Evolutionary conservation across 1,284 basidiomycete species (phyloP).

Genomic region (Papiliotrema terrestris): DNA sequence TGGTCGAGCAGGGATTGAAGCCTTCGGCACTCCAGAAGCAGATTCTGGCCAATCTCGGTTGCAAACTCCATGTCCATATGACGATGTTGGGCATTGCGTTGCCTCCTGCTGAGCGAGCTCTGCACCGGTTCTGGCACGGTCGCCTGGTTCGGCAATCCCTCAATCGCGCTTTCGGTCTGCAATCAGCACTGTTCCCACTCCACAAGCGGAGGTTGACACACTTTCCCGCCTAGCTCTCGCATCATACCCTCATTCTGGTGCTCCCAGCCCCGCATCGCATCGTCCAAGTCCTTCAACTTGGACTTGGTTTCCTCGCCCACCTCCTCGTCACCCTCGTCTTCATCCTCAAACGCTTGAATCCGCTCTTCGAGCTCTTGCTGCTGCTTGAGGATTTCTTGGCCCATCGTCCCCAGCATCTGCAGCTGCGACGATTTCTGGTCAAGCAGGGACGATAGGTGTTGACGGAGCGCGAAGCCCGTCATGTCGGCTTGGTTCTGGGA

Average conservation of each 20-base stretch:
- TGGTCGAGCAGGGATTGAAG: constrained; percentile 82
- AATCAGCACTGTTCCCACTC: background rate
- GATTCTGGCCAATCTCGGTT: constrained; percentile 87
- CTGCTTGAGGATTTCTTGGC: constrained; percentile 84
- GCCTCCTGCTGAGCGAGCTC: constrained; percentile 42
- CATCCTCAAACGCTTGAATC: constrained; percentile 68
- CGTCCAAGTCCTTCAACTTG: constrained; percentile 70
- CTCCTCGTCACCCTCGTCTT: constrained; percentile 55
- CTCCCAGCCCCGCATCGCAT: constrained; percentile 76
- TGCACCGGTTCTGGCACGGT: constrained; percentile 26
- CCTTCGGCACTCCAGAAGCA: constrained; percentile 81
- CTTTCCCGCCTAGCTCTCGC: constrained; percentile 64
- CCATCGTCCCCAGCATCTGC: constrained; percentile 80
- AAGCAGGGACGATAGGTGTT: constrained; percentile 69
- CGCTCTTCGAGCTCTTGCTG: constrained; percentile 85
- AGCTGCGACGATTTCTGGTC: constrained; percentile 86
- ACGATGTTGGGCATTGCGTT: constrained; percentile 50
- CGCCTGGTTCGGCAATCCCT: constrained; percentile 7
- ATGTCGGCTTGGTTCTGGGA: constrained; percentile 9
- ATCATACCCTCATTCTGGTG: constrained; percentile 75
- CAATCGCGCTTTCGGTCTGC: constrained; percentile 6
- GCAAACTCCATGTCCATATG: constrained; percentile 70
- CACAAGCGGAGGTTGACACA: constrained; percentile 44
- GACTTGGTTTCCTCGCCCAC: constrained; percentile 58
- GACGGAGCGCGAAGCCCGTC: constrained; percentile 28